phyloP scores from a whole-genome alignment of 495 filamentous ascomycete species.

The Aspergillus mulundensis region DNA sequence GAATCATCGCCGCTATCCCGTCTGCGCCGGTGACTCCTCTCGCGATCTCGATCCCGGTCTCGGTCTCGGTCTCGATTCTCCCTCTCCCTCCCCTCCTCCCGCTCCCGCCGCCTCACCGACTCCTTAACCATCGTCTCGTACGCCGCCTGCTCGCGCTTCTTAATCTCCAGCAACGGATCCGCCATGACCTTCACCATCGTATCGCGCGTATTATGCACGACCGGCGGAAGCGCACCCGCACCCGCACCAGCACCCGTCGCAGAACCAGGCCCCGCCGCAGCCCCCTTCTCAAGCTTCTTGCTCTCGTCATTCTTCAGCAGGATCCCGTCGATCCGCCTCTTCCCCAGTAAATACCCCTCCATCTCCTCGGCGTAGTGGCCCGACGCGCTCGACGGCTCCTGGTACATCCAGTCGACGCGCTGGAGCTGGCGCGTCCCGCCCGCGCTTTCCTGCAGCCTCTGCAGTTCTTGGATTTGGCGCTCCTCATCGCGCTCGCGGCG shows the following conservation, averaged over 20 bases:
- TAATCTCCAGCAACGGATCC: conserved; percentile 88
- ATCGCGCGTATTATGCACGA: conserved; percentile 58
- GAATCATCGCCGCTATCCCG: conserved; percentile 31
- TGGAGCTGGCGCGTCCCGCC: conserved; percentile 71
- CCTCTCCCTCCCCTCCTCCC: conserved; percentile 19
- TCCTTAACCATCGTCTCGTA: conserved; percentile 89
- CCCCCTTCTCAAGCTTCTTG: conserved; percentile 76
- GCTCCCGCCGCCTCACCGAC: conserved; percentile 50
- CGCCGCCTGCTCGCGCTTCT: conserved; percentile 85
- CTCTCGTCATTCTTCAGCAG: conserved; percentile 80
- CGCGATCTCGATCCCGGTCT: conserved; percentile 20
- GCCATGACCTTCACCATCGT: conserved; percentile 78
- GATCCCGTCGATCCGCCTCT: conserved; percentile 77
- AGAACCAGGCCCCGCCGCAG: conserved; percentile 61
- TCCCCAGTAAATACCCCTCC: conserved; percentile 90
- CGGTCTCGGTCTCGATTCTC: conserved; percentile 21
- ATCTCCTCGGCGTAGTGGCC: conserved; percentile 84
- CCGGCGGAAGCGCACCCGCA: conserved; percentile 56
- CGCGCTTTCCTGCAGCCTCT: conserved; percentile 82
- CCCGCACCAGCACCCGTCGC: conserved; percentile 46
- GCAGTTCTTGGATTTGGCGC: conserved; percentile 84
- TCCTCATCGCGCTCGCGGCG: conserved; percentile 93
- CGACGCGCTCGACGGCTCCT: conserved; percentile 75
- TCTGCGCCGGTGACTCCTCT: conserved; percentile 21
- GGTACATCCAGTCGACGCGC: conserved; percentile 97